Evolutionary conservation across 768 basidiomycete species (phyloP), one percentile per base, ranked within the genome.

Genomic region (Collybiopsis confluens): DNA sequence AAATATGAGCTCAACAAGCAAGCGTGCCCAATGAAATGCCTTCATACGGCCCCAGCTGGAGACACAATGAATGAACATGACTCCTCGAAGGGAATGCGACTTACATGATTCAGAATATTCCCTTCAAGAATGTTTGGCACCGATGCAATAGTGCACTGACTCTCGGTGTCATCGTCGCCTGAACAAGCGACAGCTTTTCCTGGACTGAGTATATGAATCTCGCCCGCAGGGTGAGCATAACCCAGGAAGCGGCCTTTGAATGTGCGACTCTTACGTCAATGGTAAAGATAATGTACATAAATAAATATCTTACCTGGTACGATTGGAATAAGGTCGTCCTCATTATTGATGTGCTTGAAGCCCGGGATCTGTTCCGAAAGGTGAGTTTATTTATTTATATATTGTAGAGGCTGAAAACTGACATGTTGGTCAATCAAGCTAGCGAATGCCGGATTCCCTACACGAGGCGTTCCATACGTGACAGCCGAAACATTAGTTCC

Each of bases 11-110:
- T 36, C 46, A 13, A 33, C 52, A 59, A 43, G 56, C 76, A 24
- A 74, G 67, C 3, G 79, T 80, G 40, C 84, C 83, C 37, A 85
- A 77, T 52, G 61, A 70, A 47, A 83, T 76, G 20, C 81, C 82
- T 53, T 83, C 56, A 51, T 76, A 76, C 13, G 73, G 74, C 2
- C 85, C 85, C 45, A 81, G 62, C 72, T 73, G 51, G 24, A 40
- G 8, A 26, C 7, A 36, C 16, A 44, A 11, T 33, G 54, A 54
- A 28, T 41, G 33, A 27, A 24, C 40, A 23, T 15, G 16, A 9
- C 27, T 18, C 9, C 8, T 27, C 16, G 7, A 20, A 30, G 4
- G 9, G 16, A 10, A 33, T 18, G 23, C 9, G n/a, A 62, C 71
- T 55, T 50, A 74, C 71, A 65, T 89, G 86, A 61, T 88, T 61